Evolutionary conservation across 2,329 filamentous ascomycete genomes (phyloP).

Genomic region (Coniella lustricola): DNA sequence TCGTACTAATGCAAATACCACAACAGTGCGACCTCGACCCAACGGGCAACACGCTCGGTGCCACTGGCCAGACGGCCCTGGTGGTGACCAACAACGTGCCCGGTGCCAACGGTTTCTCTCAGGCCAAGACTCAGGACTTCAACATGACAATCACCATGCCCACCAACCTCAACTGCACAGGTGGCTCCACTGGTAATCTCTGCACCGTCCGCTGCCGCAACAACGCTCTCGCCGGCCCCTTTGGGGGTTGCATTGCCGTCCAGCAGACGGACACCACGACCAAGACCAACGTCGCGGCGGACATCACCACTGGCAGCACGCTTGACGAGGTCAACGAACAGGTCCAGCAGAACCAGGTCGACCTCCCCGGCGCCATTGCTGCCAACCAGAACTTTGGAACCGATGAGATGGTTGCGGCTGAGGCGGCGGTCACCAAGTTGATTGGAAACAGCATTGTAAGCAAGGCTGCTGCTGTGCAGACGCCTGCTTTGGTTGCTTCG

Average conservation of each 20-base stretch:
- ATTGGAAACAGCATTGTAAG: slow-evolving; percentile 1
- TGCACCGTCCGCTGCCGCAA: slow-evolving; percentile 56
- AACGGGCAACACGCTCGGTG: slow-evolving; percentile 33
- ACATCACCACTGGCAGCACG: slow-evolving; percentile 39
- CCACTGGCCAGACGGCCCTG: slow-evolving; percentile 30
- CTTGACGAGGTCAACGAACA: slow-evolving; percentile 40
- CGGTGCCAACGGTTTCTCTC: slow-evolving; percentile 48
- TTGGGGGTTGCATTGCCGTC: slow-evolving; percentile 48
- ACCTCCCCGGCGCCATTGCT: slow-evolving; percentile 39
- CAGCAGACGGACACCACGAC: slow-evolving; percentile 42
- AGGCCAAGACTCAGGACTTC: slow-evolving; percentile 48
- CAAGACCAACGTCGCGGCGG: slow-evolving; percentile 35
- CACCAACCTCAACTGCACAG: slow-evolving; percentile 36
- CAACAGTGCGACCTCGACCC: slow-evolving; percentile 39
- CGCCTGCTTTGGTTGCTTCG: slow-evolving; percentile 2
- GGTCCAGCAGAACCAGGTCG: slow-evolving; percentile 42
- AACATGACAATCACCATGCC: slow-evolving; percentile 47
- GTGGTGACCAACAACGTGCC: slow-evolving; percentile 51
- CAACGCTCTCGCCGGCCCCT: slow-evolving; percentile 47
- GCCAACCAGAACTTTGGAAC: slow-evolving; percentile 37
- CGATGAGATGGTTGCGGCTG: slow-evolving; percentile 17
- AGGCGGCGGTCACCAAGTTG: not conserved
- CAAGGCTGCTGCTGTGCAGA: slow-evolving; percentile 12
- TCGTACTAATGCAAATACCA: no score
- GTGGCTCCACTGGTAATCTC: slow-evolving; percentile 49